These are phyloP conservation scores for Oryza glumipatula DNA, from an alignment of 176 grass and related monocot species.

Conservation along the genomic window DNA sequence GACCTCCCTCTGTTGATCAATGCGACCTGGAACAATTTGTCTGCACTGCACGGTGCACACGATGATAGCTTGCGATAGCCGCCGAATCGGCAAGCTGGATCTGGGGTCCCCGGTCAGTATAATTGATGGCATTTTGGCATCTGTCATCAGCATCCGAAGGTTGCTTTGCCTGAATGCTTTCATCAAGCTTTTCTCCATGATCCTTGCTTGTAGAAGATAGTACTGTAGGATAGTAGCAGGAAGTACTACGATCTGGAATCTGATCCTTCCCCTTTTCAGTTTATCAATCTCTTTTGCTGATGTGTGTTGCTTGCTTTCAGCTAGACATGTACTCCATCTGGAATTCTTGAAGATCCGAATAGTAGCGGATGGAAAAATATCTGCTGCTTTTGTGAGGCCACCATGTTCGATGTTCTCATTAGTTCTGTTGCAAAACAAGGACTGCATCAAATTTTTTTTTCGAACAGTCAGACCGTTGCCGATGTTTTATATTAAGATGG, in stretches of 20 bases:
- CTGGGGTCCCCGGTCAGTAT: neutral
- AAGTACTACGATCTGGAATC: neutral
- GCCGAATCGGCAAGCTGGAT: neutral
- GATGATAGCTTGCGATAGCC: neutral
- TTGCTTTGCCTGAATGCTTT: neutral
- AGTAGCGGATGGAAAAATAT: neutral
- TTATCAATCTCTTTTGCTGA: neutral
- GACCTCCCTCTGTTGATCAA: neutral
- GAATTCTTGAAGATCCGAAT: neutral
- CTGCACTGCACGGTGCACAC: neutral
- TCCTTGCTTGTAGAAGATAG: slow-evolving; percentile 19
- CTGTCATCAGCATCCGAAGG: neutral
- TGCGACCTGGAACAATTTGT: slow-evolving; percentile 10
- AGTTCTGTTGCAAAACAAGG: neutral
- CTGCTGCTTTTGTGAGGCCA: neutral
- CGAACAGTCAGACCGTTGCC: too few relatives aligned
- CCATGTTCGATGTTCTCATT: neutral
- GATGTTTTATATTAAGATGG: too few relatives aligned
- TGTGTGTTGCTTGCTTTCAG: slow-evolving; percentile 5
- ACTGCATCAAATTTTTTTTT: too few relatives aligned
- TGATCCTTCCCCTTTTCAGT: neutral
- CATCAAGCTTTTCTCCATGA: neutral
- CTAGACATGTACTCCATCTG: neutral
- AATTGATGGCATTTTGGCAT: slow-evolving; percentile 5
- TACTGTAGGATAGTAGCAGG: neutral